These are phyloP conservation scores for Acidiella bohemica DNA, from an alignment of 495 filamentous ascomycete species.

Conservation along the genomic window DNA sequence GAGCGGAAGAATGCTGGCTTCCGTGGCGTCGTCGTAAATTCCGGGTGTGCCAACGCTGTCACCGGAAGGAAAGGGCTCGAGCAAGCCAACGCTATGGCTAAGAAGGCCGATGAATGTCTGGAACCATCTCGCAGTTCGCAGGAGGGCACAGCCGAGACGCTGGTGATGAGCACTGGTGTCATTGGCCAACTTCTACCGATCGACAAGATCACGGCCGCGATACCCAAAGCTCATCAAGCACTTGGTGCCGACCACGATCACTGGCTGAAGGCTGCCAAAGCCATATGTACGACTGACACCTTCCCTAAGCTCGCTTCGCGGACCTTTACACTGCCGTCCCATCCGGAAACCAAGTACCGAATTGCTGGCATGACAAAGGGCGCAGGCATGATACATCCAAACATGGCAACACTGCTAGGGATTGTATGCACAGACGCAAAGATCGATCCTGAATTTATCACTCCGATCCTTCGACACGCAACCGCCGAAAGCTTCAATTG, in stretches of 20 bases:
- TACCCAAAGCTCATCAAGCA: constrained; percentile 57
- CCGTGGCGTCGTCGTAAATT: constrained; percentile 79
- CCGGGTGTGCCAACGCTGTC: constrained; percentile 93
- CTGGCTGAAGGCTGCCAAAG: constrained; percentile 76
- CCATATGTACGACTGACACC: constrained; percentile 97
- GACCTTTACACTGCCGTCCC: constrained; percentile 74
- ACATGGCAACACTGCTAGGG: constrained; percentile 94
- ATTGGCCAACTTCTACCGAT: constrained; percentile 93
- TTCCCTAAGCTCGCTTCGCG: constrained; percentile 91
- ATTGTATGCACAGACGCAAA: constrained; percentile 90
- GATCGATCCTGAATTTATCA: constrained; percentile 54
- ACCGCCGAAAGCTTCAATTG: constrained; percentile 86
- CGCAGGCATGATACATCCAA: constrained; percentile 98
- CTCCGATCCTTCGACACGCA: constrained; percentile 55
- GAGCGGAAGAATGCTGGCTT: constrained; percentile 53
- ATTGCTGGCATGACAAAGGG: constrained; percentile 97
- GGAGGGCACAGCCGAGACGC: constrained; percentile 49
- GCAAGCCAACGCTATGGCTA: constrained; percentile 75
- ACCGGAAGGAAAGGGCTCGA: constrained; percentile 84
- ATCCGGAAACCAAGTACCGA: constrained; percentile 57
- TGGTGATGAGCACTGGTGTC: constrained; percentile 97
- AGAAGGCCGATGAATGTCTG: constrained; percentile 57
- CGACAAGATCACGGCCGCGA: constrained; percentile 69
- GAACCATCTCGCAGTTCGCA: constrained; percentile 26
- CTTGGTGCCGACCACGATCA: constrained; percentile 64